phyloP scores from a whole-genome alignment of 345 rosid genomes.

The Eucalyptus paniculata region DNA sequence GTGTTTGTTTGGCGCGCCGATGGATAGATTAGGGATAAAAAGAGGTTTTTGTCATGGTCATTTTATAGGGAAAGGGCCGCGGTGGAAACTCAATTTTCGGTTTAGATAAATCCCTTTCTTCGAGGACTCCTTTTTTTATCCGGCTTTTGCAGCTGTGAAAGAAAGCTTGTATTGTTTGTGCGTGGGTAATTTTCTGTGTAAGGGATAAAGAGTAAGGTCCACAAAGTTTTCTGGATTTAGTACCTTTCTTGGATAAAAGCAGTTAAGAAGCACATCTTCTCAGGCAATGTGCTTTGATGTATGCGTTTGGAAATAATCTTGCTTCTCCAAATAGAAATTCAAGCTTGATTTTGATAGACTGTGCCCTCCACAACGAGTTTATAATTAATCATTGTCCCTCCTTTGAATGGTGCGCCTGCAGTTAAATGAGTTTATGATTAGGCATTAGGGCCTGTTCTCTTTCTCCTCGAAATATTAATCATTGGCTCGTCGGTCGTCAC shows the following conservation, averaged over 20 bases:
- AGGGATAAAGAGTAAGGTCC: background rate
- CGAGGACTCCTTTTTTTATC: background rate
- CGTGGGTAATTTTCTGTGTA: background rate
- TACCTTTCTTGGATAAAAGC: background rate
- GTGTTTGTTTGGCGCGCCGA: background rate
- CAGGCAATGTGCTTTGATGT: background rate
- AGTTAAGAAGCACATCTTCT: background rate
- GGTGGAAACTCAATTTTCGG: background rate
- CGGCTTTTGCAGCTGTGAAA: background rate
- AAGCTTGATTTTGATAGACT: background rate
- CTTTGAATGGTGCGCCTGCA: background rate
- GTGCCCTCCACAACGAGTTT: background rate
- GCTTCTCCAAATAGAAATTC: background rate
- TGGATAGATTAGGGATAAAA: background rate
- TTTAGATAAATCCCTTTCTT: background rate
- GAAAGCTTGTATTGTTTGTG: background rate
- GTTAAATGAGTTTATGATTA: background rate
- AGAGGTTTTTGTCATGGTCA: background rate
- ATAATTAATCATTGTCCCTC: background rate
- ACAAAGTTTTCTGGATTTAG: background rate
- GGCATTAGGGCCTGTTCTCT: background rate
- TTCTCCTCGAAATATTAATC: background rate
- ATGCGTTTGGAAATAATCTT: background rate
- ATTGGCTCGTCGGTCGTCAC: background rate
- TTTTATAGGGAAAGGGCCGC: background rate